phyloP scores from a whole-genome alignment of 1,284 basidiomycete genomes.

The Flammula alnicola region DNA sequence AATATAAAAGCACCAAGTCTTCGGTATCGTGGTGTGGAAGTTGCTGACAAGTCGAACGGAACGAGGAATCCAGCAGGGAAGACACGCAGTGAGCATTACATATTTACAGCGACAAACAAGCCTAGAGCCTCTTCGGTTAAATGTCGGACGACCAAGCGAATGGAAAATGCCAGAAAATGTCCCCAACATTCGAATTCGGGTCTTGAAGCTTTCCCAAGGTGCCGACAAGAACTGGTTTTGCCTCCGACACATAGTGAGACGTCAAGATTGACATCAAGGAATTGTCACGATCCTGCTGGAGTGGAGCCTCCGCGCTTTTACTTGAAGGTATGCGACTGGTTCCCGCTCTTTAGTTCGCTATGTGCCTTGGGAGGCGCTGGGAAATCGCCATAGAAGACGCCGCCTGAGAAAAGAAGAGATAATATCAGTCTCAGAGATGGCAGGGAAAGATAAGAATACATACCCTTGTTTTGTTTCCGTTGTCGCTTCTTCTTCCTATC shows the following conservation, averaged over 20 bases:
- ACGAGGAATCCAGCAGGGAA: background rate
- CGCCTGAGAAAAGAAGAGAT: conserved; percentile 29
- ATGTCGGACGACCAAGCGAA: conserved; percentile 9
- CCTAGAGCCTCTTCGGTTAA: background rate
- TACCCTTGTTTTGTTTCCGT: conserved; percentile 54
- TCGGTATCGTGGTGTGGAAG: background rate
- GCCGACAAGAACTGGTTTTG: too few species aligned
- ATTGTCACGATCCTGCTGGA: too few species aligned
- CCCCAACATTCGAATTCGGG: conserved; percentile 7
- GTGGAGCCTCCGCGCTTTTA: too few species aligned
- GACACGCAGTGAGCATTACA: conserved; percentile 3
- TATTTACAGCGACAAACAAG: conserved; percentile 7
- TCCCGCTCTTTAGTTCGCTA: conserved; percentile 70
- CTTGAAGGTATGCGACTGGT: conserved; percentile 74
- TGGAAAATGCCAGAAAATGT: background rate
- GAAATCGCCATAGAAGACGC: conserved; percentile 60
- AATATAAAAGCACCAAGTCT: background rate
- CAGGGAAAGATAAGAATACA: conserved; percentile 22
- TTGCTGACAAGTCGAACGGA: conserved; percentile 5
- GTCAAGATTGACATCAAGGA: too few species aligned
- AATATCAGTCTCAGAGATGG: conserved; percentile 1
- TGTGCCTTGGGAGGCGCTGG: conserved; percentile 69
- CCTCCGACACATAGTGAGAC: too few species aligned
- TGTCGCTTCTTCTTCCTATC: conserved; percentile 52
- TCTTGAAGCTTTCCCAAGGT: too few species aligned